These are phyloP conservation scores for Drechslerella dactyloides DNA, from an alignment of 2,329 filamentous ascomycete genomes.

Conservation along the genomic window DNA sequence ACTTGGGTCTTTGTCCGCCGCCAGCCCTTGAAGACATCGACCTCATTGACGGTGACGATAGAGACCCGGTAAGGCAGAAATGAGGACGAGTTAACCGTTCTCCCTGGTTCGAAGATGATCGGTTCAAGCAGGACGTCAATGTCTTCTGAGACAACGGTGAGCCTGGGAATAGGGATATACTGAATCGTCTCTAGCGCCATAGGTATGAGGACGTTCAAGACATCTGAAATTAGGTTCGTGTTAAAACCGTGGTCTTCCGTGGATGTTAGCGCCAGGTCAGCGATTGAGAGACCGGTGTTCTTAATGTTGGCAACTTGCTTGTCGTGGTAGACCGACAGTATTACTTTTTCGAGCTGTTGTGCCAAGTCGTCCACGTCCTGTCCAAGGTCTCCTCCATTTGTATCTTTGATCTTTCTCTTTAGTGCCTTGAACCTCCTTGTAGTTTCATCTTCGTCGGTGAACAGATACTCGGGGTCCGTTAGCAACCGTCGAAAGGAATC, in stretches of 20 bases:
- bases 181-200: slow-evolving; percentile 78
- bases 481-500: slow-evolving; percentile 79
- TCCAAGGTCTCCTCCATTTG: slow-evolving; percentile 70
- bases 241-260: slow-evolving; percentile 68
- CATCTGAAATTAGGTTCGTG: slow-evolving; percentile 74
- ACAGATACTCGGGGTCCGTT: slow-evolving; percentile 82
- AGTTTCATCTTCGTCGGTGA: slow-evolving; percentile 64
- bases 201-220: slow-evolving; percentile 80
- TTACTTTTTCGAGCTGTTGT: slow-evolving; percentile 70
- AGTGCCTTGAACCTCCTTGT: slow-evolving; percentile 65
- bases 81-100: slow-evolving; percentile 80
- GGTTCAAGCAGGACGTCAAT: slow-evolving; percentile 89
- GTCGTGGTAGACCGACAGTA: slow-evolving; percentile 74
- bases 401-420: slow-evolving; percentile 66
- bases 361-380: slow-evolving; percentile 77
- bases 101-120: slow-evolving; percentile 84
- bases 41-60: slow-evolving; percentile 81
- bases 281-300: slow-evolving; percentile 71
- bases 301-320: slow-evolving; percentile 73
- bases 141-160: slow-evolving; percentile 84
- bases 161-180: slow-evolving; percentile 83
- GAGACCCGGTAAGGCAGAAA: slow-evolving; percentile 86
- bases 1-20: slow-evolving; percentile 71
- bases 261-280: slow-evolving; percentile 70
- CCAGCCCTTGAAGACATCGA: slow-evolving; percentile 81